Evolutionary conservation across 1,139 yeast genomes (phyloP).

Genomic region (Suhomyces terraborum): DNA sequence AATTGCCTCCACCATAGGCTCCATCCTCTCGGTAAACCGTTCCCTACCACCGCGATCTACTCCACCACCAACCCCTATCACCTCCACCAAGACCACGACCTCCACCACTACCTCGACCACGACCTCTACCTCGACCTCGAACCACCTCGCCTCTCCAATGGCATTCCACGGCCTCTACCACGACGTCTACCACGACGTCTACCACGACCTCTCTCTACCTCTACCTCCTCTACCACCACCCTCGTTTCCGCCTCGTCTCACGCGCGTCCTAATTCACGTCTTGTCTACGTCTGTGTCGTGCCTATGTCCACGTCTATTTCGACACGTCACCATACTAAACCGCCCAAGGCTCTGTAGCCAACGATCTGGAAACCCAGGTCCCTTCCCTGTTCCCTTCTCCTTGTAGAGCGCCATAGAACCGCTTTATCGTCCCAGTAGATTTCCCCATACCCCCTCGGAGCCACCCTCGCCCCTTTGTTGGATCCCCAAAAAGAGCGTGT

Average conservation of each 20-base stretch:
- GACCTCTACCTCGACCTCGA: not conserved
- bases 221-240: not conserved
- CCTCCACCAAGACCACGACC: not conserved
- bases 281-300: no score
- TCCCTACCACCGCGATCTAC: no score
- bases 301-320: not conserved
- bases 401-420: not conserved
- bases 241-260: constrained; percentile 3
- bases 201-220: not conserved
- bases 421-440: no score
- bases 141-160: not conserved
- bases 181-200: not conserved
- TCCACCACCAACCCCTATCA: not conserved
- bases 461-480: constrained; percentile 4
- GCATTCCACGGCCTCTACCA: not conserved
- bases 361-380: no score
- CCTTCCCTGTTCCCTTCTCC: no score
- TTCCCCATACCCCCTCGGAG: not conserved
- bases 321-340: constrained; percentile 11
- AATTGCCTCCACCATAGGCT: no score
- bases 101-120: not conserved
- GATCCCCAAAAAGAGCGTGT: constrained; percentile 14
- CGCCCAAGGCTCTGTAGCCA: no score
- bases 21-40: no score
- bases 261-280: no score